Percentiles rank a stretch among this genome's conserved stretches.
Conservation (phyloP, 2,329 filamentous ascomycete genomes). For the Apiospora sp. region DNA sequence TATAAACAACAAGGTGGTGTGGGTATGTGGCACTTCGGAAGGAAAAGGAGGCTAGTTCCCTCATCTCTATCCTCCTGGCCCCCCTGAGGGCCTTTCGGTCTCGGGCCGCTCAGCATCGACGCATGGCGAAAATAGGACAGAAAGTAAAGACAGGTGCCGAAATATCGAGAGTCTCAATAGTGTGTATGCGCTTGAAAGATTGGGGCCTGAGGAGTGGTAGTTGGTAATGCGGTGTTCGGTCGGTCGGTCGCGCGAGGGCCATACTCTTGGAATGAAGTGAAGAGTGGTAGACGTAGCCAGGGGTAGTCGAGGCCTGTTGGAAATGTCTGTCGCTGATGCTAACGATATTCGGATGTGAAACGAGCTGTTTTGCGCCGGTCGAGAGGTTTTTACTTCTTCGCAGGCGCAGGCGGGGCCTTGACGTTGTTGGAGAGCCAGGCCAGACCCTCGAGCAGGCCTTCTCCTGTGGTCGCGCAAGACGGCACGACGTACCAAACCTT, state of each 20-base stretch:
- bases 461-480: slow-evolving; percentile 82
- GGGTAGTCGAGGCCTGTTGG: neutral
- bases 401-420: slow-evolving; percentile 61
- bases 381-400: slow-evolving; percentile 58
- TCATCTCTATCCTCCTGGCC: neutral
- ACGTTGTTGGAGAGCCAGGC: slow-evolving; percentile 87
- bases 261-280: neutral
- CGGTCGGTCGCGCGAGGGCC: neutral
- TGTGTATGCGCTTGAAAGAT: neutral
- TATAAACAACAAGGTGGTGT: slow-evolving; percentile 4
- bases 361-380: neutral
- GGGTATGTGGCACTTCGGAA: neutral
- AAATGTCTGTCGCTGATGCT: neutral
- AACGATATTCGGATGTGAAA: neutral
- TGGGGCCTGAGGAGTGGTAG: neutral
- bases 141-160: neutral
- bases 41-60: neutral
- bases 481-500: slow-evolving; percentile 88
- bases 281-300: neutral
- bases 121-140: neutral
- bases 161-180: neutral
- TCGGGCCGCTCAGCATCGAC: neutral
- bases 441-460: slow-evolving; percentile 82
- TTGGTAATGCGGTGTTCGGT: neutral
- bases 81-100: neutral